Conservation (phyloP, 78 protist species). For the Chrysochromulina tobinii region DNA sequence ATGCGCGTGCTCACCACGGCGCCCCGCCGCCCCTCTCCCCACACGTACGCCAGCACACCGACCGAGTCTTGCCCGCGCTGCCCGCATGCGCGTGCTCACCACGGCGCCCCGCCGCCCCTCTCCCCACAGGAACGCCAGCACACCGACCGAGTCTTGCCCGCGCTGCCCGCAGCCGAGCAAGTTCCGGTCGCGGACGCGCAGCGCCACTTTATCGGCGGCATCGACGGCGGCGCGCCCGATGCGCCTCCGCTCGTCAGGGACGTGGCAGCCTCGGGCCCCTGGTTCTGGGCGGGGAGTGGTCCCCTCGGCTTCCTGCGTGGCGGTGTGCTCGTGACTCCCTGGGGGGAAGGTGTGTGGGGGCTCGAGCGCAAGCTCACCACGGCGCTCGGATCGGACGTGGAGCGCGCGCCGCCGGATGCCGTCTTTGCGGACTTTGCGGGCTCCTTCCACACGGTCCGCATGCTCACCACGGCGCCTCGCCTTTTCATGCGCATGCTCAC, state of each 20-base stretch:
- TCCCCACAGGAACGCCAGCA: not conserved
- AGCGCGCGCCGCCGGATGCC: not conserved
- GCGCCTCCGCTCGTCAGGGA: not conserved
- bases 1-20: not conserved
- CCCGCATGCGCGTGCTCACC: not conserved
- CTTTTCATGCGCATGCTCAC: too few relatives aligned
- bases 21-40: not conserved
- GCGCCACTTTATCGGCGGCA: too few relatives aligned
- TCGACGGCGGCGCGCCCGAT: too few relatives aligned
- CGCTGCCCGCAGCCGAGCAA: not conserved
- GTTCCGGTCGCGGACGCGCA: too few relatives aligned
- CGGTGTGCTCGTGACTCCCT: not conserved
- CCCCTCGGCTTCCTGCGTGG: conserved; percentile 15
- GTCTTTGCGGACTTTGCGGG: conserved; percentile 1
- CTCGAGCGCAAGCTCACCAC: not conserved
- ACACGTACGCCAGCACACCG: not conserved
- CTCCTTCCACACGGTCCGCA: not conserved
- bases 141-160: not conserved
- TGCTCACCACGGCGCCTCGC: too few relatives aligned
- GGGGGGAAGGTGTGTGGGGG: not conserved
- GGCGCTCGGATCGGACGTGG: not conserved
- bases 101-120: not conserved
- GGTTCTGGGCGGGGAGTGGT: not conserved
- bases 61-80: too few relatives aligned
- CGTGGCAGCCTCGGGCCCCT: not conserved